These are phyloP conservation scores for Tinospora cordifolia DNA, from an alignment of 164 flowering plant genomes.

Conservation along the genomic window DNA sequence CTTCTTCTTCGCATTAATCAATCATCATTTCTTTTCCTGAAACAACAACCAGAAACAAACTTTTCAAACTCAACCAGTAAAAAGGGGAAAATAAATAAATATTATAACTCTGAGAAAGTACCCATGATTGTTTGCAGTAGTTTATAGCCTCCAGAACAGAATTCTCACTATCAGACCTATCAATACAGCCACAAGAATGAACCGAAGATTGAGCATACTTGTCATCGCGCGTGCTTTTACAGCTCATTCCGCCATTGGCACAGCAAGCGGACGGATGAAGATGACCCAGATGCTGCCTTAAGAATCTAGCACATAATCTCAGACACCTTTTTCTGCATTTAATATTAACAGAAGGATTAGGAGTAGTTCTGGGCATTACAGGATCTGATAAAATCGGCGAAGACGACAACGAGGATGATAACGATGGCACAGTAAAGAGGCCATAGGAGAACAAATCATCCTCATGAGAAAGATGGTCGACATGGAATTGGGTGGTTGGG, in stretches of 20 bases:
- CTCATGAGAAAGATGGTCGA: conserved; percentile 3
- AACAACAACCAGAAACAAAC: not conserved
- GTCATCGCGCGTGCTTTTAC: not conserved
- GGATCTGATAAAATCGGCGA: not conserved
- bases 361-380: not conserved
- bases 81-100: not conserved
- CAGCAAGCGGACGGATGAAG: not conserved
- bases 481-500: not conserved
- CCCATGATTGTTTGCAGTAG: conserved; percentile 7
- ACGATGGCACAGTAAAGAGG: not conserved
- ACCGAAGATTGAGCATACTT: no score
- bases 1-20: not conserved
- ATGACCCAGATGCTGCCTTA: not conserved
- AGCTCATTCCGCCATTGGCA: not conserved
- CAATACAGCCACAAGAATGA: not conserved
- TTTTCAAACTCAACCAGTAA: not conserved
- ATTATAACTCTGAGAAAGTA: not conserved
- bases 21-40: not conserved
- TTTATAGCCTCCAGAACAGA: conserved; percentile 5
- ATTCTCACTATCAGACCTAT: conserved; percentile 5
- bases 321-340: not conserved
- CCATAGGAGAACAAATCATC: conserved; percentile 10
- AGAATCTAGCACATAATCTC: not conserved
- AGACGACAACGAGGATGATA: no score
- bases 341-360: not conserved